These are phyloP conservation scores for Steccherinum ochraceum DNA, from an alignment of 768 basidiomycete genomes.

Conservation along the genomic window DNA sequence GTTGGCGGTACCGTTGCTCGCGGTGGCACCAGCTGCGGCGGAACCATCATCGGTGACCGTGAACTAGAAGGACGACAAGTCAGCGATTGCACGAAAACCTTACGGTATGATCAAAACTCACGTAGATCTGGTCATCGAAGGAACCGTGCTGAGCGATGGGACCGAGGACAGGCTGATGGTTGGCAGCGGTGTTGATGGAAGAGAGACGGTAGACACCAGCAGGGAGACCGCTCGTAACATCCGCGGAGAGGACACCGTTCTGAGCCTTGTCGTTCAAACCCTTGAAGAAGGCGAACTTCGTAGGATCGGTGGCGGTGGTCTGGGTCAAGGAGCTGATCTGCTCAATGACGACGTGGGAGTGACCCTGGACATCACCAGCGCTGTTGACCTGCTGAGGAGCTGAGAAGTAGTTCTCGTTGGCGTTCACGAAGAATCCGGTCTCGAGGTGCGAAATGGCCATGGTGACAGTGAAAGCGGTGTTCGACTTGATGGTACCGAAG, in stretches of 20 bases:
- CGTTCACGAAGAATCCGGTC: constrained; percentile 57
- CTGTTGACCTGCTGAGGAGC: constrained; percentile 43
- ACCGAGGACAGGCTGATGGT: constrained; percentile 34
- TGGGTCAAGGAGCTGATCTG: constrained; percentile 38
- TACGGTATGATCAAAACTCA: no score
- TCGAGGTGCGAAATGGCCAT: constrained; percentile 40
- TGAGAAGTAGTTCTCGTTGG: constrained; percentile 43
- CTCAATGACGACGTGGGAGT: constrained; percentile 59
- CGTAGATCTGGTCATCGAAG: constrained; percentile 35
- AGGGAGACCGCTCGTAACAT: constrained; percentile 36
- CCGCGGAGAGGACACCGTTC: constrained; percentile 33
- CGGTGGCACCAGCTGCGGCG: constrained; percentile 9
- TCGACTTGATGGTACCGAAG: constrained; percentile 36
- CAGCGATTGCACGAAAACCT: no score
- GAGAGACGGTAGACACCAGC: constrained; percentile 36
- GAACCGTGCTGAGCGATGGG: constrained; percentile 37
- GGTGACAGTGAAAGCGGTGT: constrained; percentile 47
- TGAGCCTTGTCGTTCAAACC: constrained; percentile 42
- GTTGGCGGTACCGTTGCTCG: constrained; percentile 5
- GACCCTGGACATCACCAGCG: constrained; percentile 50
- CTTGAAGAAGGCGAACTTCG: constrained; percentile 53
- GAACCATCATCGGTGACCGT: constrained; percentile 17
- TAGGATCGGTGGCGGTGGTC: constrained; percentile 42
- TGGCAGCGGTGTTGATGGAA: constrained; percentile 39
- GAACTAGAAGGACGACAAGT: constrained; percentile 18